Evolutionary conservation across 805 yeast genomes (phyloP).

Genomic region (Pichia membranifaciens): DNA sequence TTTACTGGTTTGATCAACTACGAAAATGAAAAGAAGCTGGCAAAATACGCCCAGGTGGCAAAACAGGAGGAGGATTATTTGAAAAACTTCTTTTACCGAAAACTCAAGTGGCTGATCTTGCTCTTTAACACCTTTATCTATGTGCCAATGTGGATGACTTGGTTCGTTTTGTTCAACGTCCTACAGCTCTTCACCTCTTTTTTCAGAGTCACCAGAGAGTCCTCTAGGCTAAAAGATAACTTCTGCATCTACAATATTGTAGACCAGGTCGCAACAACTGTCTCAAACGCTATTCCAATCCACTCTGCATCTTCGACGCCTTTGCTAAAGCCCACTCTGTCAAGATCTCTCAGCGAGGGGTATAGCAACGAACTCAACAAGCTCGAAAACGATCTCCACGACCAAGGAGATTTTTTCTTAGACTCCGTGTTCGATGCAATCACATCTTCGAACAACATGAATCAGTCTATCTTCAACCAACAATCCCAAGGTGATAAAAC

Average conservation of each 20-base stretch:
- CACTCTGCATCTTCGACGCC: slow-evolving; percentile 12
- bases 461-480: slow-evolving; percentile 21
- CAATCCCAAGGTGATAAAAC: slow-evolving; percentile 19
- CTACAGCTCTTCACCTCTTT: slow-evolving; percentile 34
- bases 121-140: slow-evolving; percentile 41
- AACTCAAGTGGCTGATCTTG: slow-evolving; percentile 45
- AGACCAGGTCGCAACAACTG: slow-evolving; percentile 12
- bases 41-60: slow-evolving; percentile 16
- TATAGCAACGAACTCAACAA: slow-evolving; percentile 25
- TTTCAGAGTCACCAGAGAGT: slow-evolving; percentile 27
- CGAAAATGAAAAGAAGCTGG: slow-evolving; percentile 7
- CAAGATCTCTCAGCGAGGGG: slow-evolving; percentile 24
- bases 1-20: slow-evolving; percentile 23
- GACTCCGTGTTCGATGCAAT: slow-evolving; percentile 60
- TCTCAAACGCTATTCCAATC: neutral
- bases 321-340: slow-evolving; percentile 19
- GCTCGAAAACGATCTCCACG: slow-evolving; percentile 43
- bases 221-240: slow-evolving; percentile 22
- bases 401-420: slow-evolving; percentile 57
- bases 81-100: slow-evolving; percentile 21
- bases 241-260: slow-evolving; percentile 8
- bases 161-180: slow-evolving; percentile 41
- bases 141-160: slow-evolving; percentile 60
- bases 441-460: slow-evolving; percentile 29
- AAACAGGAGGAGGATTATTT: slow-evolving; percentile 13